Base-by-base conservation (phyloP, 2,329 filamentous ascomycete species). In the Microdochium bolleyi region DNA sequence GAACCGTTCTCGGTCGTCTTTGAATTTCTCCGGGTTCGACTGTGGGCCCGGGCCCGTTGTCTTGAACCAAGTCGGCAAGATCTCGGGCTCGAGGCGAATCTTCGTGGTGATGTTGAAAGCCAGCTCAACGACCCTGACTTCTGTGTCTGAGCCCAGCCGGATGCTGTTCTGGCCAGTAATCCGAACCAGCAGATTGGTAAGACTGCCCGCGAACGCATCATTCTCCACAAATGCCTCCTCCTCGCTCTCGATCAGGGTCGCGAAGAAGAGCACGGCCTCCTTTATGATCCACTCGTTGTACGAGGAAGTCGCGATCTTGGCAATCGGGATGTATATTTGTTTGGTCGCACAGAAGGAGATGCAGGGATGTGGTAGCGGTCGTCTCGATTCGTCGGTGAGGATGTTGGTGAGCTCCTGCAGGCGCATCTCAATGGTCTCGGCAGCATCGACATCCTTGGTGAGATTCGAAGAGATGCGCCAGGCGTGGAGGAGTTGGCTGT, bases 91-190 rank as follows among this genome's bases (percentile, higher is more conserved):
- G 56, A 96, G 75, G 48, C 94, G 81, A 60, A 99, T 96, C 77
- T 97, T 97, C 59, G 94, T 95, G 21, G 94, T 90, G 59, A 99
- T 92, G 57, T 92, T 95, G 72, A 99, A 99, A 48, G 95, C 81
- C 53, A 99, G 74, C 72, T 99, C 92, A 51, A 97, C 89, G 49
- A 97, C 85, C 54, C 91, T 85, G 10, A 87, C 87, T 68, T 97
- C 92, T 11, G 89, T 92, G 54, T 96, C 89, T 51, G 84, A 79
- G 37, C 87, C 84, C 3, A 92, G 74, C n/a, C 83, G 79, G 56
- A 89, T 83, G 63, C 82, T 85, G 60, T 88, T 88, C 55, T 83
- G 79, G 46, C 87, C 85, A 1, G 88, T 85, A 34, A 92, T 90
- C 58, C 86, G 84, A 55, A 90, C 82, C 50, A 96, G 79, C 55